Base-by-base conservation (phyloP, 139 green algal genomes). In the Ettlia oleoabundans region DNA sequence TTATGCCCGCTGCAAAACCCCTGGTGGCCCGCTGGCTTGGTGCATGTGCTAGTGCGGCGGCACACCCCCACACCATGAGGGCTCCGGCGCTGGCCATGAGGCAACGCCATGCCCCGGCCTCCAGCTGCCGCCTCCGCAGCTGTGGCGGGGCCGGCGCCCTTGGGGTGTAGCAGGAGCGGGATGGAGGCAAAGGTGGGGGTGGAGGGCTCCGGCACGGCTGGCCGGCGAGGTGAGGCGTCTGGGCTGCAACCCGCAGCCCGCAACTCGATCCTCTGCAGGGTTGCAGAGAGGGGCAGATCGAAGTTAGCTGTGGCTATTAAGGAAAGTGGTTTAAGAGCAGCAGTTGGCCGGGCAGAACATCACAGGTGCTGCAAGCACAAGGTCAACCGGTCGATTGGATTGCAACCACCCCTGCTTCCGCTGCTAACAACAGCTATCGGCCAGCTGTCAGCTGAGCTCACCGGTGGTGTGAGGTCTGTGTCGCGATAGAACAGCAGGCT, bases 1-100 rank as follows among this genome's bases (percentile, higher is more conserved):
- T 89, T 90, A 80, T 90, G 87, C 10, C 87, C 87, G 10, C 41
- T 81, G 83, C 87, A 90, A 61, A 90, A 90, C 64, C 87, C 87
- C 78, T 90, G 87, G 81, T 90, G 87, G 0, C 87, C 85, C 24
- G 80, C 74, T 5, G n/a, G 38, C 72, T 90, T 90, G 81, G 80
- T 83, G 76, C 86, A 90, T 41, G 86, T 84, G 68, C 41, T 43
- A 18, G 86, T 90, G 69, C 84, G 82, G 51, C 61, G 63, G 79
- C 86, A 90, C 38, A 55, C 47, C 43, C 42, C 64, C 30, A 28
- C 55, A 53, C 72, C 30, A 33, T 42, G 8, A n/a, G 30, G 33
- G 26, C 33, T 74, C 26, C 66, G 66, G 26, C 66, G 66, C 30
- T 47, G 33, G 10, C 35, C 19, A 26, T 8, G 61, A 32, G 26